A percentile compares a stretch with the other conserved stretches of the same genome.
Conservation (phyloP, 2,329 filamentous ascomycete species). For the Aspergillus versicolor region DNA sequence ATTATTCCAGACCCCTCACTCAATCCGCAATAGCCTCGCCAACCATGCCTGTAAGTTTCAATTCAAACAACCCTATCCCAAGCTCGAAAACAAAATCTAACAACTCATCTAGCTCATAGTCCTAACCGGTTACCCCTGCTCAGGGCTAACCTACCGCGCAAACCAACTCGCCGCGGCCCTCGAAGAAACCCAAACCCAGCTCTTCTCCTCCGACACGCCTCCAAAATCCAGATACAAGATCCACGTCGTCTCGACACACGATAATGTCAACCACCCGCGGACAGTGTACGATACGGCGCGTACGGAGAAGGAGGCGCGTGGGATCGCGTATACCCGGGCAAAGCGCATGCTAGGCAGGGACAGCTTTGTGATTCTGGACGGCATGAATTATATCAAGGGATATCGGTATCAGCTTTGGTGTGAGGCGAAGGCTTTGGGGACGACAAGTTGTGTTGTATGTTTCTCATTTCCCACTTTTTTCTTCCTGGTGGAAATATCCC, state of each 20-base stretch:
- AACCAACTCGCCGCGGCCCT: slow-evolving; percentile 56
- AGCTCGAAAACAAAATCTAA: neutral
- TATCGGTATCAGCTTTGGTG: slow-evolving; percentile 68
- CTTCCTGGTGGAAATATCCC: neutral
- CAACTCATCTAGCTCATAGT: slow-evolving; percentile 53
- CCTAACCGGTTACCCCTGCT: slow-evolving; percentile 62
- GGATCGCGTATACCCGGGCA: slow-evolving; percentile 60
- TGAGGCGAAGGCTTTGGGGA: slow-evolving; percentile 63
- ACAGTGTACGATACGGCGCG: slow-evolving; percentile 57
- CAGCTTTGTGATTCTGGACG: slow-evolving; percentile 63
- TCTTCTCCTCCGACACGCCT: slow-evolving; percentile 36
- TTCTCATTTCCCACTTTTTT: neutral
- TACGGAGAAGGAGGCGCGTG: slow-evolving; percentile 63
- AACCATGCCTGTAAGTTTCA: neutral
- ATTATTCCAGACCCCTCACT: slow-evolving; percentile 20
- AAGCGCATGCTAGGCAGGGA: slow-evolving; percentile 59
- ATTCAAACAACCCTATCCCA: neutral
- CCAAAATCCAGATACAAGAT: slow-evolving; percentile 48
- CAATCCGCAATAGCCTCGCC: slow-evolving; percentile 5
- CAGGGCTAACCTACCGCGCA: slow-evolving; percentile 62
- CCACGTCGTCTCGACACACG: slow-evolving; percentile 41
- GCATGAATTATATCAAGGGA: slow-evolving; percentile 68
- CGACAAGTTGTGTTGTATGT: slow-evolving; percentile 61
- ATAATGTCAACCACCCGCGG: slow-evolving; percentile 42
- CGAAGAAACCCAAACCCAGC: slow-evolving; percentile 48